phyloP scores from a whole-genome alignment of 2,329 filamentous ascomycete genomes.

The Dendryphion nanum region DNA sequence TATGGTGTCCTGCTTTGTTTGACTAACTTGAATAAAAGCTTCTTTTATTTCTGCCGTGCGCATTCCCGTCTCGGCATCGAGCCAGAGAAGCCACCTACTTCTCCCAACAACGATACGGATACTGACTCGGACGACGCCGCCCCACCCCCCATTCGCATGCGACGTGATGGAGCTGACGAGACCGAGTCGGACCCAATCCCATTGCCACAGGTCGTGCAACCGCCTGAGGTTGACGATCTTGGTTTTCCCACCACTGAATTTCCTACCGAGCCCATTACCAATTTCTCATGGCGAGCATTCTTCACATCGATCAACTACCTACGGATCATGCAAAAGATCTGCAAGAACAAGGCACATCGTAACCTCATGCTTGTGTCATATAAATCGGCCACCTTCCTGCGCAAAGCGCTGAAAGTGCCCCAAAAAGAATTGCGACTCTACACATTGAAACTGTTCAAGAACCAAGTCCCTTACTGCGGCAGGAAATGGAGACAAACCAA shows the following conservation, averaged over 20 bases:
- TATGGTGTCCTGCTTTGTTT: too few relatives aligned
- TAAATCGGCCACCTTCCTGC: constrained; percentile 88
- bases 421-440: constrained; percentile 86
- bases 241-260: constrained; percentile 73
- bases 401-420: constrained; percentile 87
- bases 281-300: constrained; percentile 91
- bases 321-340: constrained; percentile 95
- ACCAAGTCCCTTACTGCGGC: constrained; percentile 95
- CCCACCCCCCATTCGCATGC: constrained; percentile 74
- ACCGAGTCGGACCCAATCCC: constrained; percentile 16
- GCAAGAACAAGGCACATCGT: constrained; percentile 91
- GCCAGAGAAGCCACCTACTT: constrained; percentile 20
- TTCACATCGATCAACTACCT: constrained; percentile 94
- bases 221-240: constrained; percentile 74
- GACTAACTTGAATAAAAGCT: constrained; percentile 55
- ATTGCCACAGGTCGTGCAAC: constrained; percentile 22
- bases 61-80: constrained; percentile 60
- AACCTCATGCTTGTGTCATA: constrained; percentile 93
- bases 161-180: constrained; percentile 35
- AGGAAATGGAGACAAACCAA: constrained; percentile 97
- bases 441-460: constrained; percentile 97
- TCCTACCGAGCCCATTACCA: constrained; percentile 75
- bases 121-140: constrained; percentile 64
- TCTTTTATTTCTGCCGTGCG: constrained; percentile 85
- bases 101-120: constrained; percentile 13